Evolutionary conservation across 202 grass and related monocot genomes (phyloP).

Genomic region (Brachypodium distachyon): DNA sequence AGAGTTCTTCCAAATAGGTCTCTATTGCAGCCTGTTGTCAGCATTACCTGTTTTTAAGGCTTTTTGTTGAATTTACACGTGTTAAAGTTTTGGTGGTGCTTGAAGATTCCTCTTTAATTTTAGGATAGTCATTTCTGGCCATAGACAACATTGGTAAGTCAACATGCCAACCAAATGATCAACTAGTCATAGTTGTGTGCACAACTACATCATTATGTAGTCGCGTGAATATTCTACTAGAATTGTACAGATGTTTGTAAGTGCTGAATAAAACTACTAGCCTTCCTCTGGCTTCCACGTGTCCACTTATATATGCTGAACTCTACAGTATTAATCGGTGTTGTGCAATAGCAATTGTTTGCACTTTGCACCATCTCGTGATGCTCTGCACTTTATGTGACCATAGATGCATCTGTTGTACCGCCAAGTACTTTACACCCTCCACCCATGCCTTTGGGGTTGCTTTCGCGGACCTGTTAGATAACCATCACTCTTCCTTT

Average conservation of each 20-base stretch:
- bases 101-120: not conserved
- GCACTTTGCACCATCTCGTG: not conserved
- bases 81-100: not conserved
- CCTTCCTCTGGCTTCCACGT: not conserved
- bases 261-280: not conserved
- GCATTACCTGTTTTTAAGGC: not conserved
- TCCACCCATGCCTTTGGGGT: not conserved
- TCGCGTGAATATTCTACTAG: not conserved
- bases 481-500: conserved; percentile 12
- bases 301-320: not conserved
- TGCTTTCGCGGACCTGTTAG: conserved; percentile 31
- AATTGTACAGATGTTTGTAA: not conserved
- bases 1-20: not conserved
- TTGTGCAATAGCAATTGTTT: not conserved
- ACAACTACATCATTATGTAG: not conserved
- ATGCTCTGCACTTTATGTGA: not conserved
- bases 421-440: conserved; percentile 24
- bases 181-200: not conserved
- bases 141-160: not conserved
- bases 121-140: not conserved
- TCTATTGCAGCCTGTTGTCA: not conserved
- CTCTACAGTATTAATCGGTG: not conserved
- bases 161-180: not conserved
- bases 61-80: not conserved
- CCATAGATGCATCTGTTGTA: conserved; percentile 11